Evolutionary conservation across 768 basidiomycete genomes (phyloP), one percentile per base, ranked within the genome.

Genomic region (Tephrocybe sp.): DNA sequence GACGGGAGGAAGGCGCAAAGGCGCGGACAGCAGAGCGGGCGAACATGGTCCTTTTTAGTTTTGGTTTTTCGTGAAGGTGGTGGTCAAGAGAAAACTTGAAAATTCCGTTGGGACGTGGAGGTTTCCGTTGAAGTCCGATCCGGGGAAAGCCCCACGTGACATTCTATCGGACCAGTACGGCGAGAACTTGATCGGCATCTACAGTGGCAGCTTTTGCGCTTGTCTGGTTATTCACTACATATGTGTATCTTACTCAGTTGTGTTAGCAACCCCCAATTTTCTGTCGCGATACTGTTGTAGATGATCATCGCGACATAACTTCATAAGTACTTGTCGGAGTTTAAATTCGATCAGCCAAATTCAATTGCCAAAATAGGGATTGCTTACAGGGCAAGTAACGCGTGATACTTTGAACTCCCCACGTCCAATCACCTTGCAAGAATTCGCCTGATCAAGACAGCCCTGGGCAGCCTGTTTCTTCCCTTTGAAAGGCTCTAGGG

Each of bases 1-100:
- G 73, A 64, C 88, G 84, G 55, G 83, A 67, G 32, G 78, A 78
- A 41, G 77, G 71, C 48, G 79, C 65, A 61, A 88, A 65, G 37
- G 79, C 64, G 60, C 86, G 86, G 66, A 76, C 66, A 62, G 82
- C 81, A 49, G 81, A 68, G 62, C 82, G 88, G 60, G 84, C 66
- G 58, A 90, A 72, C 90, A 92, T 91, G 57, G 58, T 72, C 59
- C 65, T 64, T 64, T n/a, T n/a, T n/a, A n/a, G n/a, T n/a, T n/a
- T 44, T 48, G 14, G 18, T 32, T 41, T 51, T 43, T 56, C 36
- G 28, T 44, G 49, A 25, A 51, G 50, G 50, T 51, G 57, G 21
- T 62, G 53, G 53, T 28, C 53, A 37, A 41, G 45, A 48, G 53
- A 58, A 60, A 62, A 51, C 24, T 53, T 26, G 15, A 39, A 39